phyloP scores from a whole-genome alignment of 305 asterid genomes.

The Plantago coronopus region DNA sequence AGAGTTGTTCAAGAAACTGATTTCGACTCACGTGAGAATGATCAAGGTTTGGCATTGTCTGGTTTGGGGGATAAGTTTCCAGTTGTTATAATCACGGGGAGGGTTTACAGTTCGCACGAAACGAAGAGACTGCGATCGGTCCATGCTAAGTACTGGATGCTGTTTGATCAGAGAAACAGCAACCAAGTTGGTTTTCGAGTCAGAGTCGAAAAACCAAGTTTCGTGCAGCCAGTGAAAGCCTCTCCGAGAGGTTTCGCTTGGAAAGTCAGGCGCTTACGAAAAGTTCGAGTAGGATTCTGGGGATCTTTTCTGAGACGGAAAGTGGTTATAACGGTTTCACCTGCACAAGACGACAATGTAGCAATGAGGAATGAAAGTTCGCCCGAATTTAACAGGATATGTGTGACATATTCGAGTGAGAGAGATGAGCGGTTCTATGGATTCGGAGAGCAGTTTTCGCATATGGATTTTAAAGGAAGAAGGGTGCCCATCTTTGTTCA shows the following conservation, averaged over 20 bases:
- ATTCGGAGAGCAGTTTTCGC: constrained; percentile 91
- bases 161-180: constrained; percentile 63
- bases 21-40: constrained; percentile 12
- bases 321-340: constrained; percentile 36
- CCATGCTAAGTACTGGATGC: constrained; percentile 65
- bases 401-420: constrained; percentile 75
- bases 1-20: constrained; percentile 36
- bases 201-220: constrained; percentile 53
- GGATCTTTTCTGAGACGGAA: constrained; percentile 39
- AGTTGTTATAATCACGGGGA: constrained; percentile 57
- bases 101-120: constrained; percentile 38
- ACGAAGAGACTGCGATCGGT: constrained; percentile 17
- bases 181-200: constrained; percentile 70
- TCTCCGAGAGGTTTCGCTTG: constrained; percentile 45
- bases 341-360: constrained; percentile 45
- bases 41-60: constrained; percentile 25
- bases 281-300: constrained; percentile 39
- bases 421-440: constrained; percentile 66
- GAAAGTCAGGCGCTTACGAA: constrained; percentile 40
- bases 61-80: constrained; percentile 25
- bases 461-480: constrained; percentile 80
- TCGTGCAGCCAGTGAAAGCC: constrained; percentile 31
- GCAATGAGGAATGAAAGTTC: constrained; percentile 34
- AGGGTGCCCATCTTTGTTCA: constrained; percentile 83
- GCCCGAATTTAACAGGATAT: constrained; percentile 55